These are phyloP conservation scores for Aspergillus bombycis DNA, from an alignment of 2,329 filamentous ascomycete species.

Conservation along the genomic window DNA sequence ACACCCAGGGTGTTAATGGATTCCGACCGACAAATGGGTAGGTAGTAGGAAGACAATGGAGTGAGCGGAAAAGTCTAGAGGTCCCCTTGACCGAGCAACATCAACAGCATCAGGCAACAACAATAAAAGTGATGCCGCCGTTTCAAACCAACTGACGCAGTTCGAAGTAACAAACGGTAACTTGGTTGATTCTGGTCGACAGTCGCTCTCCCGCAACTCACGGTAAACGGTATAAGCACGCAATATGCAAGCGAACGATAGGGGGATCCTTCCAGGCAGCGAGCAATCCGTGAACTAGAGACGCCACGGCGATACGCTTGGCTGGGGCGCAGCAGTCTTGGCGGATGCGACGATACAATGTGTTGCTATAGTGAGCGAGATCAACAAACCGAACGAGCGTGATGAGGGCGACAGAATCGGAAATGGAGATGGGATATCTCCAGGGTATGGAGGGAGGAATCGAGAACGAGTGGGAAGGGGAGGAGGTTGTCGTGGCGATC, in stretches of 20 bases:
- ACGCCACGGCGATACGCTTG: conserved; percentile 7
- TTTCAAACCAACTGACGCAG: neutral
- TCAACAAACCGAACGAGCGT: conserved; percentile 4
- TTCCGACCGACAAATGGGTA: conserved; percentile 10
- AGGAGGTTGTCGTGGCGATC: conserved; percentile 3
- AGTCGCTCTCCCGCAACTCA: neutral
- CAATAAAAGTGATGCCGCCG: conserved; percentile 13
- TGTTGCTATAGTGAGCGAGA: neutral
- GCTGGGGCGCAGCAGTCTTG: conserved; percentile 19
- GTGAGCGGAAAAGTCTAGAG: neutral
- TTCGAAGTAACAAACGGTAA: neutral
- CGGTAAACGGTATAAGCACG: neutral
- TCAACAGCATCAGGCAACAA: conserved; percentile 23
- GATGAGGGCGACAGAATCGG: neutral
- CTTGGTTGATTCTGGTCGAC: neutral
- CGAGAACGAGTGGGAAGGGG: neutral
- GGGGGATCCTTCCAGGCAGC: conserved; percentile 5
- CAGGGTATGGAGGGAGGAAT: neutral
- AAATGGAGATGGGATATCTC: no score
- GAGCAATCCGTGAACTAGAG: conserved; percentile 4
- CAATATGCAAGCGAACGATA: conserved; percentile 9
- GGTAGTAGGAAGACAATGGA: conserved; percentile 12
- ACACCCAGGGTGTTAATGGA: conserved; percentile 10
- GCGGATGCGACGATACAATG: neutral
- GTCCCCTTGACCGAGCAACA: neutral